Evolutionary conservation across 2,329 filamentous ascomycete species (phyloP), one percentile per base, ranked within the genome.

Genomic region (Pseudogymnoascus sp.): DNA sequence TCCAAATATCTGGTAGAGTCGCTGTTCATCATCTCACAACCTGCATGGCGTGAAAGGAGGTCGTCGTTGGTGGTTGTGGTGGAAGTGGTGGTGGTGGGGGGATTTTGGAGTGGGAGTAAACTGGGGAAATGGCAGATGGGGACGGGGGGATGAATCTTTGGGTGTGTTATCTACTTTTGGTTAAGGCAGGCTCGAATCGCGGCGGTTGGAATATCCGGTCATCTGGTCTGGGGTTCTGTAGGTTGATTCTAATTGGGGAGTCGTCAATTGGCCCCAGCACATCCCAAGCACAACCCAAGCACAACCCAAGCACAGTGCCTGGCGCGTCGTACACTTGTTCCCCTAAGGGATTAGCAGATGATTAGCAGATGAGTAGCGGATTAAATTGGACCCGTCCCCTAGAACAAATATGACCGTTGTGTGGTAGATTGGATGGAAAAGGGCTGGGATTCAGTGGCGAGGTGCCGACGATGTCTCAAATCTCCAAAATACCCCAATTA

Each of bases 11-110:
- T 31, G 16, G 50, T 59, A 21, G 25, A 31, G 50, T 31, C n/a
- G 50, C 50, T 33, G 25, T 35, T 59, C 50, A 21, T 59, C 50
- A 59, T 59, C 50, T 59, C 50, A 59, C 50, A 31, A 59, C 50
- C 7, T 16, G 31, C 50, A 59, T 59, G 11, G 10, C 28, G 28
- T 31, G 23, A 33, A 59, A 33, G 14, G 23, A 8, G 16, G 44
- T 25, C 23, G 40, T 21, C 4, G 40, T 44, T 40, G 38, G n/a
- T 25, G 47, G n/a, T 25, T 10, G 21, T 3, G 23, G 23, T 25
- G 2, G n/a, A n/a, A n/a, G 23, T 25, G 10, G 16, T 50, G 44
- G 18, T 56, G 21, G 44, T 5, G 23, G 50, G 50, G 14, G 31
- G 11, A 31, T 56, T 56, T 28, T 7, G 25, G 23, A 28, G 14